These are phyloP conservation scores for Termitomyces sp. DNA, from an alignment of 768 basidiomycete genomes.

Conservation along the genomic window DNA sequence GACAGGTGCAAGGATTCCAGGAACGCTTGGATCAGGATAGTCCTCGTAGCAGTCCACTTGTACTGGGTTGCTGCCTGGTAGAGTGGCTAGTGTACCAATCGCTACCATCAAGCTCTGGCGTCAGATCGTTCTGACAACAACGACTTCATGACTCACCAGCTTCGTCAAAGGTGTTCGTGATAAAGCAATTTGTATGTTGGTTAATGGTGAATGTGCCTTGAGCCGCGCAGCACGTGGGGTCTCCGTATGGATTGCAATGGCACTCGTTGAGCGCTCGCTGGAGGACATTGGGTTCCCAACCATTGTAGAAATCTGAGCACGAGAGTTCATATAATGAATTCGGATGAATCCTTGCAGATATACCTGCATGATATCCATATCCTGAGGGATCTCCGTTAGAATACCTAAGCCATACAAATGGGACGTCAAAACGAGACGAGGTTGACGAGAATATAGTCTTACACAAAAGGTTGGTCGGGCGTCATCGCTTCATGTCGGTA, in stretches of 20 bases:
- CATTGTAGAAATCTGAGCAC: constrained; percentile 39
- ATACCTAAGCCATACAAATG: constrained; percentile 11
- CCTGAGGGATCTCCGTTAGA: constrained; percentile 47
- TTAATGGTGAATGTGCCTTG: constrained; percentile 33
- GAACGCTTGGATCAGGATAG: constrained; percentile 25
- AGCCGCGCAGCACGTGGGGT: constrained; percentile 21
- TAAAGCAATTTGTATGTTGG: constrained; percentile 29
- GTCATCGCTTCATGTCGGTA: constrained; percentile 29
- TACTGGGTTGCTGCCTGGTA: constrained; percentile 30
- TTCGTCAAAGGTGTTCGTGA: constrained; percentile 36
- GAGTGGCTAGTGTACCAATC: constrained; percentile 16
- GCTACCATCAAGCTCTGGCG: not conserved
- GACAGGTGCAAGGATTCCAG: constrained; percentile 26
- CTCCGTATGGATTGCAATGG: constrained; percentile 35
- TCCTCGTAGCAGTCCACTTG: constrained; percentile 27
- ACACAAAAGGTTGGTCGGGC: constrained; percentile 35
- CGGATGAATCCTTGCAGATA: not conserved
- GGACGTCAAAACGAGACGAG: not conserved
- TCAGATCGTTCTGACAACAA: not conserved
- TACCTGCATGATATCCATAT: constrained; percentile 39
- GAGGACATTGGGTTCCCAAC: constrained; percentile 47
- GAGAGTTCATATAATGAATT: not conserved
- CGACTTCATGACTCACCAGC: constrained; percentile 23
- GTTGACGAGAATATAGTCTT: constrained; percentile 13
- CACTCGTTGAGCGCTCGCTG: constrained; percentile 43